A percentile compares a stretch with the other conserved stretches of the same genome.
These are phyloP conservation scores for Podila horticola DNA, from an alignment of 192 early-diverging fungal species.

Conservation along the genomic window DNA sequence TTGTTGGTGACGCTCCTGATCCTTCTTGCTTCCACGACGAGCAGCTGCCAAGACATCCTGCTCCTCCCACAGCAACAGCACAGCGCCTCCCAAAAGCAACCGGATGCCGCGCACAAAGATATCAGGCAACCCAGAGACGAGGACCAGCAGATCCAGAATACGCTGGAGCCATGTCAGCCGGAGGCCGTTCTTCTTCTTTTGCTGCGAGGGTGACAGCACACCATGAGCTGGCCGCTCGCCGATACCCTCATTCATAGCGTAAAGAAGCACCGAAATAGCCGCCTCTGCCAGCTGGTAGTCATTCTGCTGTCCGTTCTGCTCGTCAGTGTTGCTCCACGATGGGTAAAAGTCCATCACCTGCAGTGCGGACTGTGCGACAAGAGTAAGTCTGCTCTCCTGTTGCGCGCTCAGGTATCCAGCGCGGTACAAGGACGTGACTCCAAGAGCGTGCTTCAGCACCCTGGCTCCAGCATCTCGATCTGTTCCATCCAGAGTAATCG, in stretches of 20 bases:
- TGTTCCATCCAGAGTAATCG: neutral
- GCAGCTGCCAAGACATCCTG: conserved; percentile 10
- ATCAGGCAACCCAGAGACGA: conserved; percentile 24
- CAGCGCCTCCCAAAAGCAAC: conserved; percentile 36
- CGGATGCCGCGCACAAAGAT: conserved; percentile 27
- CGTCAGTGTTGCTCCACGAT: neutral
- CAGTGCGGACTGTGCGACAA: conserved; percentile 25
- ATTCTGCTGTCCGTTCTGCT: neutral
- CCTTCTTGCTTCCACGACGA: neutral
- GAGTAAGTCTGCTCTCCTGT: conserved; percentile 23
- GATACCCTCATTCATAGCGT: conserved; percentile 35
- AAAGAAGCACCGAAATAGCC: conserved; percentile 40
- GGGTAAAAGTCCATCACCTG: conserved; percentile 12
- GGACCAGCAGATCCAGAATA: conserved; percentile 62
- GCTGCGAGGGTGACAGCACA: neutral
- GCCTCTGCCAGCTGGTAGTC: conserved; percentile 15
- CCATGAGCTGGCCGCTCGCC: neutral
- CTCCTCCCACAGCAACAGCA: conserved; percentile 40
- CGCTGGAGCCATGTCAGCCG: conserved; percentile 56
- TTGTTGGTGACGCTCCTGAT: neutral
- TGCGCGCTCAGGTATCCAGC: conserved; percentile 41
- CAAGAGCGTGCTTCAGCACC: conserved; percentile 39
- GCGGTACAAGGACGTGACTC: conserved; percentile 29
- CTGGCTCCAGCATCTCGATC: conserved; percentile 1
- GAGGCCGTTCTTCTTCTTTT: conserved; percentile 15